Percentiles rank a stretch among this genome's conserved stretches.
Conservation (phyloP, 2,329 filamentous ascomycete genomes). For the Anthostomella pinea region DNA sequence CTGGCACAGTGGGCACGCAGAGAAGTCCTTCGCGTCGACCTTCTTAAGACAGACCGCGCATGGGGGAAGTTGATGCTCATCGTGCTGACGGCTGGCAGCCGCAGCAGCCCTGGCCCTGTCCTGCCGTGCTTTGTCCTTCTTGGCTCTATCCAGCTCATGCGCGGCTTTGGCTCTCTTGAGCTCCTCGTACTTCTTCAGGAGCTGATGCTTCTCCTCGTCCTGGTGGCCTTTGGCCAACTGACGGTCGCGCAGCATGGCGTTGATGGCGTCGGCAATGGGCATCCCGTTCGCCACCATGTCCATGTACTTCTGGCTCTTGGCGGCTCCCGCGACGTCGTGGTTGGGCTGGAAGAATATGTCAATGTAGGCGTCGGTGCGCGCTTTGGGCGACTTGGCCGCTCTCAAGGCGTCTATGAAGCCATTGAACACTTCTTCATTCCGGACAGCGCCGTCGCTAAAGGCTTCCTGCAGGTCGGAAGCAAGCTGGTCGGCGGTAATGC, state of each 20-base stretch:
- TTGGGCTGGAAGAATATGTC: conserved; percentile 41
- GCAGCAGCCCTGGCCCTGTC: conserved; percentile 40
- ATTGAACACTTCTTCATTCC: conserved; percentile 29
- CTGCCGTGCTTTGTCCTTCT: conserved; percentile 35
- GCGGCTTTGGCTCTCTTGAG: conserved; percentile 47
- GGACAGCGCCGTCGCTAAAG: conserved; percentile 20
- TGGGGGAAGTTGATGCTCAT: conserved; percentile 36
- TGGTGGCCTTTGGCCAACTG: conserved; percentile 26
- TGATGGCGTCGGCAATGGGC: conserved; percentile 29
- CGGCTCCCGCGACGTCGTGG: conserved; percentile 29
- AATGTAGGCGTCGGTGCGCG: conserved; percentile 39
- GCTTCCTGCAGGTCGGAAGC: conserved; percentile 23
- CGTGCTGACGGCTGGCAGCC: conserved; percentile 28
- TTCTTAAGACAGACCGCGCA: conserved; percentile 39
- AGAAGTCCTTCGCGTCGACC: conserved; percentile 35
- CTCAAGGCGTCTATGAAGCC: conserved; percentile 32
- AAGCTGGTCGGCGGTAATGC: conserved; percentile 25
- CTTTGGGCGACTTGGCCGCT: conserved; percentile 30
- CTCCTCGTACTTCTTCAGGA: conserved; percentile 42
- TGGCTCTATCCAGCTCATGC: conserved; percentile 30
- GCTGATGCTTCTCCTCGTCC: conserved; percentile 37
- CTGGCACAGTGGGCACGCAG: conserved; percentile 46
- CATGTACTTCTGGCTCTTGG: conserved; percentile 37
- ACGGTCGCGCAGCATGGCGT: conserved; percentile 32
- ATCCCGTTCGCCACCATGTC: conserved; percentile 34